Base-by-base conservation (phyloP, 805 yeast genomes). In the Metschnikowia henanensis region DNA sequence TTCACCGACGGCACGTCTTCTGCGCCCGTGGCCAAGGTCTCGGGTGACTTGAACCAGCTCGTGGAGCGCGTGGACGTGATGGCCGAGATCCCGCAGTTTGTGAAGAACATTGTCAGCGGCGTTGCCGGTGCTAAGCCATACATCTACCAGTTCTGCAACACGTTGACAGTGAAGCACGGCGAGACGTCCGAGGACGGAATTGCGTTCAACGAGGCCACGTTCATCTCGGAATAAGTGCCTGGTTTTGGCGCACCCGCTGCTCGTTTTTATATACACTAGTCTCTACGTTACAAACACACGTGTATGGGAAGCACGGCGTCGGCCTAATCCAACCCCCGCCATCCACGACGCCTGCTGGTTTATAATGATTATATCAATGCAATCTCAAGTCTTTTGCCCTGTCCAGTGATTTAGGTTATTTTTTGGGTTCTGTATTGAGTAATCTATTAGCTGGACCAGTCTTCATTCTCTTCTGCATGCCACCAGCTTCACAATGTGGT, bases 41-140 rank as follows among this genome's bases (percentile, higher is more conserved):
- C 56, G 31, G 97, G 96, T 49, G 68, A 74, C 18, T 75, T 92
- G 53, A 62, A 63, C 15, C 70, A 75, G 35, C 67, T 87, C 48
- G 81, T 88, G 40, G 97, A 89, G 70, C 82, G 98, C 62, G 91
- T 94, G 46, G 99, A 94, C 67, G 98, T 94, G 47, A 90, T 94
- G 97, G 87, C 90, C 39, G 98, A 94, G 69, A 84, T 94, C 46
- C 99, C 99, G 21, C 83, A 80, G 51, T 90, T 94, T 66, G 95
- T 94, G 54, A 94, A 92, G 70, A 86, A 83, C 57, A 86, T 94
- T 46, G 98, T 88, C 35, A 81, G 91, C 50, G 96, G 96, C 46
- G 95, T 92, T 42, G 94, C 94, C 13, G 99, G 98, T 39, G 84
- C 98, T 21, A 87, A 85, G 62, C 99, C 99, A n/a, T 92, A 80